Evolutionary conservation across 176 grass and related monocot species (phyloP).

Genomic region (Hsuehochloa calcarea): DNA sequence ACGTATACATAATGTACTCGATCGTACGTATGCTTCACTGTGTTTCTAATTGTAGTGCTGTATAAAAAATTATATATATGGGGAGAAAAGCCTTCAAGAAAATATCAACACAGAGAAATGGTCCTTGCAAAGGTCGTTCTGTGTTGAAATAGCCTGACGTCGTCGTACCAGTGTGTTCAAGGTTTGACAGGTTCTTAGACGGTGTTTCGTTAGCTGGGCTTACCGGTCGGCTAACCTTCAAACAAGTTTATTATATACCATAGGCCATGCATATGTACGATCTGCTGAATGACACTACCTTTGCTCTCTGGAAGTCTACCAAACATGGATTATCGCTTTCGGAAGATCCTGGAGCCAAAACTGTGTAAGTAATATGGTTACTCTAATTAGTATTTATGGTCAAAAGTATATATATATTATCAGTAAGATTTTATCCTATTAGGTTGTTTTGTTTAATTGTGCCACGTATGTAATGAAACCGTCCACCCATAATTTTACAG

Average conservation of each 20-base stretch:
- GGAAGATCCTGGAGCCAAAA: not conserved
- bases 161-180: not conserved
- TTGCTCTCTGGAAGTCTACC: not conserved
- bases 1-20: no score
- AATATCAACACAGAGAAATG: not conserved
- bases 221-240: not conserved
- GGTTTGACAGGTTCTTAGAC: not conserved
- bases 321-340: not conserved
- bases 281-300: not conserved
- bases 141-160: conserved; percentile 3
- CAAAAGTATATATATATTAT: not conserved
- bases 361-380: not conserved
- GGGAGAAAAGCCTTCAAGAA: not conserved
- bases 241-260: not conserved
- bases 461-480: not conserved
- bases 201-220: not conserved
- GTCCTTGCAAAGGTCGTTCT: not conserved
- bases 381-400: not conserved
- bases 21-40: not conserved
- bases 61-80: not conserved
- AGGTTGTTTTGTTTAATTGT: not conserved
- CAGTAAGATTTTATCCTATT: not conserved
- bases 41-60: not conserved
- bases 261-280: not conserved
- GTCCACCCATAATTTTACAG: not conserved